Conservation (phyloP, 2,329 filamentous ascomycete species). For the Fusarium poae region DNA sequence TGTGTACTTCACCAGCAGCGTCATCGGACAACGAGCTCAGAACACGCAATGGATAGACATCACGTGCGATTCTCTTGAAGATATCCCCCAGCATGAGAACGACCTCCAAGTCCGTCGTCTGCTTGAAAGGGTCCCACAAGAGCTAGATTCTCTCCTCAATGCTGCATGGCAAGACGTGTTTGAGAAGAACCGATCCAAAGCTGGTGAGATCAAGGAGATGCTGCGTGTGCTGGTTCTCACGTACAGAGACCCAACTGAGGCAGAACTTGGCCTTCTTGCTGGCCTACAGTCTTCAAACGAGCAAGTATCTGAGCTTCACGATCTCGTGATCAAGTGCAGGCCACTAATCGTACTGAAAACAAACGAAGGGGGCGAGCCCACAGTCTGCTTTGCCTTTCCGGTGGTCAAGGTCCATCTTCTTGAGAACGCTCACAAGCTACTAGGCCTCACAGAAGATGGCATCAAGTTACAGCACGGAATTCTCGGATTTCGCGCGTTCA, state of each 20-base stretch:
- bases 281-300: constrained; percentile 52
- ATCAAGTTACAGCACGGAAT: constrained; percentile 59
- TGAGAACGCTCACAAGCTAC: constrained; percentile 52
- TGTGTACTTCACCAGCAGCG: constrained; percentile 58
- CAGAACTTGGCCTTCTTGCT: constrained; percentile 55
- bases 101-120: constrained; percentile 56
- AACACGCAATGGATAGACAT: constrained; percentile 62
- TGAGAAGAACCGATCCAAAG: constrained; percentile 48
- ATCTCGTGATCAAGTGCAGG: constrained; percentile 55
- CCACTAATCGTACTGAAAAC: constrained; percentile 51
- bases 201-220: constrained; percentile 59
- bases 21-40: constrained; percentile 58
- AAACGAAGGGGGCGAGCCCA: constrained; percentile 27
- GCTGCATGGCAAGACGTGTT: constrained; percentile 57
- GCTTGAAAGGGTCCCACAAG: constrained; percentile 57
- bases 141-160: constrained; percentile 54
- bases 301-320: constrained; percentile 52
- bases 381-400: constrained; percentile 19
- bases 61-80: constrained; percentile 57
- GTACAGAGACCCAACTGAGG: constrained; percentile 57
- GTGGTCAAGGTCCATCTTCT: constrained; percentile 57
- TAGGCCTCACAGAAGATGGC: constrained; percentile 56
- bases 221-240: constrained; percentile 58
- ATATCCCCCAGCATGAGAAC: constrained; percentile 54
- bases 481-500: constrained; percentile 55